A percentile compares a stretch with the other conserved stretches of the same genome.
phyloP scores from a whole-genome alignment of 2,329 filamentous ascomycete genomes.

The Penicillium sp. region DNA sequence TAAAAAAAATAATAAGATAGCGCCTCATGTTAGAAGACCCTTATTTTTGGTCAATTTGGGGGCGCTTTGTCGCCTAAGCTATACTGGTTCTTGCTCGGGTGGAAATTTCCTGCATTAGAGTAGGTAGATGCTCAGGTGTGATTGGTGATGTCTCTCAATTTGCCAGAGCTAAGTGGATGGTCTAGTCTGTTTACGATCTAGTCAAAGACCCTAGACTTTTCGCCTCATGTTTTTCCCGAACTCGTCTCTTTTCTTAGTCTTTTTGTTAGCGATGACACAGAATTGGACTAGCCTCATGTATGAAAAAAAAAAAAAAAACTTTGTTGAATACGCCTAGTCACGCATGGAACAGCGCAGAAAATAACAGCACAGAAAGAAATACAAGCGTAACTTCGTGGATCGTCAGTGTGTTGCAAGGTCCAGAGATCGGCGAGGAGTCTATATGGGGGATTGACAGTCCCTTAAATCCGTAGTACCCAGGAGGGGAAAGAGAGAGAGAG shows the following conservation, averaged over 20 bases:
- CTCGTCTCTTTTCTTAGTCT: background rate
- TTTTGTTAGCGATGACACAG: background rate
- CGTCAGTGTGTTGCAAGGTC: constrained; percentile 1
- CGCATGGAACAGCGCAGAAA: background rate
- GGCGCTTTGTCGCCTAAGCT: constrained; percentile 1
- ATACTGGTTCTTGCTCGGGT: background rate
- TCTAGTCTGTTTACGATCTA: constrained; percentile 2
- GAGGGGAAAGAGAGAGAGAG: too few species aligned
- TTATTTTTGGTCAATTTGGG: constrained; percentile 2
- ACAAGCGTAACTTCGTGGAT: constrained; percentile 12
- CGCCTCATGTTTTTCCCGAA: constrained; percentile 2
- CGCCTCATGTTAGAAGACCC: constrained; percentile 8
- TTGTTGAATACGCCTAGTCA: background rate
- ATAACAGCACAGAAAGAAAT: background rate
- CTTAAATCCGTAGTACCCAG: background rate
- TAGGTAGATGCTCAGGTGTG: background rate
- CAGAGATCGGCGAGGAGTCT: constrained; percentile 2
- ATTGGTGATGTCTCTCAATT: constrained; percentile 9
- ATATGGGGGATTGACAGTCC: background rate
- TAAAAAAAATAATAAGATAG: background rate
- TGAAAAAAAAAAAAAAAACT: background rate
- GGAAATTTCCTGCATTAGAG: constrained; percentile 11
- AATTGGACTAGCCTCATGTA: background rate
- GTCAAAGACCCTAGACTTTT: background rate
- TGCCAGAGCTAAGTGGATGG: background rate